A percentile compares a stretch with the other conserved stretches of the same genome.
Evolutionary conservation across 176 grass and related monocot genomes (phyloP).

Genomic region (Oryza meridionalis): DNA sequence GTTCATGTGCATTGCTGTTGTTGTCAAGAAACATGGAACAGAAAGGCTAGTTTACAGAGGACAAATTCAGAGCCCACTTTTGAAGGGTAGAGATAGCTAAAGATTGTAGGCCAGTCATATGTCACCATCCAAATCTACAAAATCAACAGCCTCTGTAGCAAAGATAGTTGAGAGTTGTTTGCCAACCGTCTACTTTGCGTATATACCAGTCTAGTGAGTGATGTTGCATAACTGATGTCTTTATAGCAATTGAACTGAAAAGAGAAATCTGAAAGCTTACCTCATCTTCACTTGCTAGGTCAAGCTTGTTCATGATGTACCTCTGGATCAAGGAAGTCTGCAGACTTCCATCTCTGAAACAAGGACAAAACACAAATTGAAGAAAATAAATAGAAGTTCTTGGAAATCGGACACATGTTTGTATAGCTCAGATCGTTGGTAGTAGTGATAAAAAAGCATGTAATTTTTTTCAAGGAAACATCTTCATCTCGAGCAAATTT

Average conservation of each 20-base stretch:
- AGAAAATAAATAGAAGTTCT: slow-evolving; percentile 17
- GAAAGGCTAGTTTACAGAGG: not conserved
- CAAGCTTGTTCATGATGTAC: slow-evolving; percentile 74
- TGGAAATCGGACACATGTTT: not conserved
- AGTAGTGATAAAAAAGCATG: not conserved
- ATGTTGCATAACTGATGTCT: slow-evolving; percentile 12
- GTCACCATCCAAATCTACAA: slow-evolving; percentile 29
- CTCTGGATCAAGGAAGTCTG: slow-evolving; percentile 73
- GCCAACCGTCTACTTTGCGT: not conserved
- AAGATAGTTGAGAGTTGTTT: not conserved
- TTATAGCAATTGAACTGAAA: slow-evolving; percentile 21
- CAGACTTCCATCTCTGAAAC: slow-evolving; percentile 71
- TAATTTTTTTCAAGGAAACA: slow-evolving; percentile 3
- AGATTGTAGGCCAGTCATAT: not conserved
- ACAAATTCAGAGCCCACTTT: slow-evolving; percentile 9
- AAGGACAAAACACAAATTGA: slow-evolving; percentile 21
- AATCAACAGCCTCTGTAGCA: not conserved
- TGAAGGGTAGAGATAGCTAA: not conserved
- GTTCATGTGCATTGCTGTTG: not conserved
- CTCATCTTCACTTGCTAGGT: slow-evolving; percentile 74
- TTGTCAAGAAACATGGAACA: not conserved
- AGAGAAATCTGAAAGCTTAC: slow-evolving; percentile 38
- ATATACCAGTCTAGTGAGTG: slow-evolving; percentile 7
- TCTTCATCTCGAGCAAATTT: not conserved
- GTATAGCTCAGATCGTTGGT: slow-evolving; percentile 8